Evolutionary conservation across 208 protist species (phyloP).

Genomic region (Histomonas meleagridis): DNA sequence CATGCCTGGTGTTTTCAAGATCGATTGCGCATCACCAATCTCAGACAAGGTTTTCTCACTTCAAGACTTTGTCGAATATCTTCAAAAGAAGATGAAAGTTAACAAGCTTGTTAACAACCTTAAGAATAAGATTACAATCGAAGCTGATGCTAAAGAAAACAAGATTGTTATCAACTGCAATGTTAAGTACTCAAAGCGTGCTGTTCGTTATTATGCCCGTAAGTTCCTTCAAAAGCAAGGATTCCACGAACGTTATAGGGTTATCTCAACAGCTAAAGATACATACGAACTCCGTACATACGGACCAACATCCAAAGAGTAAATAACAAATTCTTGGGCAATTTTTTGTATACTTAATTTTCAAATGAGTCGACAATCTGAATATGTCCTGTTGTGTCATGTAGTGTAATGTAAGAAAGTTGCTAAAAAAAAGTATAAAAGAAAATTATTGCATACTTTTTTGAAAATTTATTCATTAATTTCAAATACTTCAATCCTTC

Average conservation of each 20-base stretch:
- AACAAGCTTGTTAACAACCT: neutral
- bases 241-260: neutral
- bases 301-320: no score
- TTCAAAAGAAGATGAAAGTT: neutral
- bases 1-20: neutral
- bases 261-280: neutral
- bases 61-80: neutral
- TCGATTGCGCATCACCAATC: neutral
- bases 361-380: no score
- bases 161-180: neutral
- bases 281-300: constrained; percentile 24
- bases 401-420: no score
- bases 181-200: constrained; percentile 23
- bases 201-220: neutral
- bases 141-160: neutral
- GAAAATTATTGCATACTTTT: no score
- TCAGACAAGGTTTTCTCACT: neutral
- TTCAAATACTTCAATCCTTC: no score
- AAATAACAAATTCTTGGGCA: no score
- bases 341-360: no score
- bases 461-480: no score
- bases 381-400: no score
- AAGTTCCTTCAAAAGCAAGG: neutral
- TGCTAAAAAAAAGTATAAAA: no score
- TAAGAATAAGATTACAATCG: neutral